These are phyloP conservation scores for Pythium sp. DNA, from an alignment of 352 stramenopile species.

Conservation along the genomic window DNA sequence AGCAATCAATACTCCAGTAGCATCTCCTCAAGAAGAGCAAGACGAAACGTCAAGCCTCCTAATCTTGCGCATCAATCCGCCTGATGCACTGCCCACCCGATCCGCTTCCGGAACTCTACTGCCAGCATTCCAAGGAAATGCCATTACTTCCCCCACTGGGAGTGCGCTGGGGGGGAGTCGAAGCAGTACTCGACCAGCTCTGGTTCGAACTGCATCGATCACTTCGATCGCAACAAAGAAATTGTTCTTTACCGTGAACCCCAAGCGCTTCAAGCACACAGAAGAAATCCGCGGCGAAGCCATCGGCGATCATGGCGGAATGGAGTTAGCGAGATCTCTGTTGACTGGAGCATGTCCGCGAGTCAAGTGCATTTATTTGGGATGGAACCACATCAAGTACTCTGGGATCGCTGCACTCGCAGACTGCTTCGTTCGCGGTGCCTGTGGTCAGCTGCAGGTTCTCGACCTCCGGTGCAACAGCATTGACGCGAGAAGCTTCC, in stretches of 20 bases:
- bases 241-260: constrained; percentile 66
- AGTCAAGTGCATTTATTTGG: constrained; percentile 49
- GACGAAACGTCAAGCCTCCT: constrained; percentile 55
- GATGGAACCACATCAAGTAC: constrained; percentile 70
- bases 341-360: constrained; percentile 67
- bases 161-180: background rate
- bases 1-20: constrained; percentile 44
- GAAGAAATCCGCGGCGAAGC: constrained; percentile 53
- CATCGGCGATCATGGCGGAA: constrained; percentile 53
- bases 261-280: constrained; percentile 74
- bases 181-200: background rate
- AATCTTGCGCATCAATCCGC: constrained; percentile 44
- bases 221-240: constrained; percentile 27
- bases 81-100: background rate
- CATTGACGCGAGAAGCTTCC: constrained; percentile 42
- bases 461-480: constrained; percentile 70
- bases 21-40: constrained; percentile 29
- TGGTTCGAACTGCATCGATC: background rate
- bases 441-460: constrained; percentile 45
- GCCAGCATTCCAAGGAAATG: constrained; percentile 10
- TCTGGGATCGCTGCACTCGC: constrained; percentile 44
- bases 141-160: background rate
- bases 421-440: constrained; percentile 52
- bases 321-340: constrained; percentile 56
- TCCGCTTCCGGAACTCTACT: constrained; percentile 9